Evolutionary conservation across 495 filamentous ascomycete species (phyloP), one percentile per base, ranked within the genome.

Genomic region (Haplographium delicatum): DNA sequence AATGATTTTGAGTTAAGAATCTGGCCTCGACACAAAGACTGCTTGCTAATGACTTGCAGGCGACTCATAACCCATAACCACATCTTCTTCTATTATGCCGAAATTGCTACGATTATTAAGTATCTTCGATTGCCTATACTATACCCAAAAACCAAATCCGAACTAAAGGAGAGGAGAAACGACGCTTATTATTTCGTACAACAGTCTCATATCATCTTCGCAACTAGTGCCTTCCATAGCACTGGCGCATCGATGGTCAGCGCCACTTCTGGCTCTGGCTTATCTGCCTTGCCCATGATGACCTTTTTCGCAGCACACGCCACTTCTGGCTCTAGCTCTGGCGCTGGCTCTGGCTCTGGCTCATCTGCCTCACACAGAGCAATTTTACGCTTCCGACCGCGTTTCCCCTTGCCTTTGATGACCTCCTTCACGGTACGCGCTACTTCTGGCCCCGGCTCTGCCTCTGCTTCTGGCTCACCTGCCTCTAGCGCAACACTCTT

Each of bases 331-430:
- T n/a, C n/a, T n/a, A n/a, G n/a, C n/a, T n/a, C n/a, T n/a, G n/a
- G n/a, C n/a, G n/a, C n/a, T n/a, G n/a, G n/a, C n/a, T n/a, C n/a
- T n/a, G n/a, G n/a, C n/a, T n/a, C n/a, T n/a, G n/a, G n/a, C n/a
- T n/a, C n/a, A n/a, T n/a, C n/a, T n/a, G n/a, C n/a, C n/a, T n/a
- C n/a, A n/a, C n/a, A n/a, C n/a, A 7, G 5, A 38, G 13, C 18
- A 31, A 38, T 59, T 31, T 58, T 61, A 22, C 55, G 55, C 56
- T 55, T 51, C 55, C 58, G 58, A 54, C 56, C 56, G 37, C 56
- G 58, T n/a, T n/a, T n/a, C n/a, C n/a, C n/a, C n/a, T n/a, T n/a
- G n/a, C n/a, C n/a, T n/a, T n/a, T n/a, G n/a, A n/a, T n/a, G n/a
- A n/a, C n/a, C n/a, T n/a, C n/a, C n/a, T n/a, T n/a, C n/a, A n/a